These are phyloP conservation scores for Alopecurus myosuroides DNA, from an alignment of 176 grass and related monocot species.

Conservation along the genomic window DNA sequence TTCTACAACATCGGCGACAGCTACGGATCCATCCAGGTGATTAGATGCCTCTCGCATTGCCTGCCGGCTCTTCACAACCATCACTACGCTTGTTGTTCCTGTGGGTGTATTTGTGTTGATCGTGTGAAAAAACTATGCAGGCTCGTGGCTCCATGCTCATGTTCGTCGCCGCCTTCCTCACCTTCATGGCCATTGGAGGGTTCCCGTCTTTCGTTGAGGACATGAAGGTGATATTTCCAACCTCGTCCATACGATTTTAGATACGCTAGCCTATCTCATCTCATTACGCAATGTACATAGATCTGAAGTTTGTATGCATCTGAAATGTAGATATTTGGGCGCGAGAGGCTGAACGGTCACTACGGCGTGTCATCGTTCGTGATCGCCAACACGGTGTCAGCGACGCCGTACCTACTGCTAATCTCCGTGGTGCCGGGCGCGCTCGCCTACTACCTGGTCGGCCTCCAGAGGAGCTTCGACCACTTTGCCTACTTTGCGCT, in stretches of 20 bases:
- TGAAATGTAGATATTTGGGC: constrained; percentile 48
- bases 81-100: neutral
- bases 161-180: constrained; percentile 81
- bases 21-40: constrained; percentile 78
- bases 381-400: constrained; percentile 73
- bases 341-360: constrained; percentile 88
- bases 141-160: constrained; percentile 85
- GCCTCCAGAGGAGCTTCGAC: constrained; percentile 53
- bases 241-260: neutral
- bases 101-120: neutral
- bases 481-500: constrained; percentile 85
- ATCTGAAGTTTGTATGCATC: neutral
- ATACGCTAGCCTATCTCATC: too few species aligned
- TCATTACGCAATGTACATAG: neutral
- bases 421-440: constrained; percentile 77
- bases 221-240: constrained; percentile 61
- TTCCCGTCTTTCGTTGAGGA: constrained; percentile 98
- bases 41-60: too few species aligned
- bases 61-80: neutral
- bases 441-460: constrained; percentile 69
- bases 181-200: constrained; percentile 95
- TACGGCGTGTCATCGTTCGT: constrained; percentile 71
- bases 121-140: constrained; percentile 26
- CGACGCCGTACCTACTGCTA: constrained; percentile 69
- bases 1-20: constrained; percentile 59